phyloP scores from a whole-genome alignment of 2,329 filamentous ascomycete species.

The Rhynchosporium secalis region DNA sequence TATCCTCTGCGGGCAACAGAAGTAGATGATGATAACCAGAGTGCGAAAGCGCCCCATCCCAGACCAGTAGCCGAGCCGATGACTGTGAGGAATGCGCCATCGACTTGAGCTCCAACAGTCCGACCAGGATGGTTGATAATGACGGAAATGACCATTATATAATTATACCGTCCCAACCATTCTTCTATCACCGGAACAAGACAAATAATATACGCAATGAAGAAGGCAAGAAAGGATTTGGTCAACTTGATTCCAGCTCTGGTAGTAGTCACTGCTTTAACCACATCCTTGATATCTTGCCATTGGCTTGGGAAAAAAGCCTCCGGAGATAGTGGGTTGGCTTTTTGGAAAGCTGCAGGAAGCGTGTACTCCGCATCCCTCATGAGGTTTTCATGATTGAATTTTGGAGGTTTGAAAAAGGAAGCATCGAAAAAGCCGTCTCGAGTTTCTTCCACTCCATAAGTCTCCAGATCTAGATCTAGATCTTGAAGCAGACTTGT shows the following conservation, averaged over 20 bases:
- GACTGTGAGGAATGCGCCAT: conserved; percentile 55
- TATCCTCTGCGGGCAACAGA: conserved; percentile 48
- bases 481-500: conserved; percentile 39
- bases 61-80: conserved; percentile 54
- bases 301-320: conserved; percentile 51
- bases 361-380: conserved; percentile 47
- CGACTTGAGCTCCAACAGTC: conserved; percentile 56
- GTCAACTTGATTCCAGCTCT: conserved; percentile 52
- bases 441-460: conserved; percentile 45
- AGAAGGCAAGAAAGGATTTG: conserved; percentile 58
- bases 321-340: conserved; percentile 48
- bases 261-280: conserved; percentile 47
- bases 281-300: conserved; percentile 46
- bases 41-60: conserved; percentile 55
- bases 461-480: conserved; percentile 44
- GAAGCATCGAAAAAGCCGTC: conserved; percentile 48
- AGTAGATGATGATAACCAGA: conserved; percentile 55
- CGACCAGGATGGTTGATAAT: conserved; percentile 59
- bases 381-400: conserved; percentile 44
- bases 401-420: conserved; percentile 45
- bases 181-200: conserved; percentile 49
- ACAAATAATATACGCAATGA: conserved; percentile 56
- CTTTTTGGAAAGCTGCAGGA: conserved; percentile 48
- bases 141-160: conserved; percentile 57
- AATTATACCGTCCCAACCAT: conserved; percentile 56